Evolutionary conservation across 2,329 filamentous ascomycete genomes (phyloP), one percentile per base, ranked within the genome.

Genomic region (Bertia moriformis): DNA sequence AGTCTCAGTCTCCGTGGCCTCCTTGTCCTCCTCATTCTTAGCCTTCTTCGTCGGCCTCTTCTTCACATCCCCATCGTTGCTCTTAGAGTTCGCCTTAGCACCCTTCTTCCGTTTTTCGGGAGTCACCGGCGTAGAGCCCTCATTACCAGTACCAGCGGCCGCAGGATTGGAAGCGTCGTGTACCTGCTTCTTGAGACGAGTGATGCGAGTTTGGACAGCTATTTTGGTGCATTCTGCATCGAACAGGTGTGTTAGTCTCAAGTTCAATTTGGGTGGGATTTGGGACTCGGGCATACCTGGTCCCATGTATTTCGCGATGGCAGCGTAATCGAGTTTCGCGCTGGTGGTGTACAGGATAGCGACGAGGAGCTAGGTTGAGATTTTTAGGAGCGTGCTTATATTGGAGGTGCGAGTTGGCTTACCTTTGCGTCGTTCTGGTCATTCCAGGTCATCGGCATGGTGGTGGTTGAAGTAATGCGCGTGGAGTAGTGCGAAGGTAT

Each of bases 401-500:
- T 14, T 3, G 37, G 4, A 15, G n/a, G 36, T 18, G 14, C 12
- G 29, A 32, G 3, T 17, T 12, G 19, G 2, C 43, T 41, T 47
- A 55, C 53, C 44, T 46, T 51, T n/a, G 50, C 50, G 19, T 55
- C 52, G 0, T 45, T 39, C n/a, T 50, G 32, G 0, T 46, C 41
- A 4, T 48, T 46, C 54, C 54, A 56, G 0, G 24, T 46, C 19
- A 54, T 53, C 4, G 49, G 45, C 52, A 55, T 56, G 24, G 24
- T 29, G 24, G 24, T 29, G 10, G 10, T 29, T 10, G 24, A 29
- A n/a, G n/a, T n/a, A n/a, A n/a, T n/a, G n/a, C n/a, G n/a, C n/a
- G n/a, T n/a, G n/a, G n/a, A n/a, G n/a, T n/a, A n/a, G n/a, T n/a
- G n/a, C n/a, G n/a, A n/a, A n/a, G n/a, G n/a, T n/a, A n/a, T n/a